Evolutionary conservation across 2,329 filamentous ascomycete genomes (phyloP), one percentile per base, ranked within the genome.

Genomic region (Hypomyces perniciosus): DNA sequence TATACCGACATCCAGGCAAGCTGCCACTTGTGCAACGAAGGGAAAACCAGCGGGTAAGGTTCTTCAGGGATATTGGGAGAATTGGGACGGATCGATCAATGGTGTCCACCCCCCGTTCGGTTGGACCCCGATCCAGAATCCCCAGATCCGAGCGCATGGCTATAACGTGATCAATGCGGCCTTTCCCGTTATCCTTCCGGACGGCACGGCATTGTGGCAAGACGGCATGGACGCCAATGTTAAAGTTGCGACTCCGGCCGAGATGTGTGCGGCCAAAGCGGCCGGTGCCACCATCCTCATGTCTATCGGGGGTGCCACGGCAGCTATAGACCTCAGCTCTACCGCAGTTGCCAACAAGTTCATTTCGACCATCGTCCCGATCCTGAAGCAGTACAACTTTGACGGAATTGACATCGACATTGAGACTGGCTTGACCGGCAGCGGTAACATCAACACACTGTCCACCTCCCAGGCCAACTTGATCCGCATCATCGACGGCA

Each of bases 321-420:
- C 65, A 1, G 61, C 57, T 43, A 61, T 68, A 31, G 64, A 68
- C 46, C 63, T 68, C 20, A 64, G 59, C 50, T 64, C 61, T 1
- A 59, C 56, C 26, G 52, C 53, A 6, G 66, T 67, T 6, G 65
- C 66, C 12, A 65, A 68, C 56, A 65, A 59, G 48, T 68, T 68
- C 52, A 48, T 68, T 55, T 52, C 61, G 10, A 68, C 65, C 5
- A 61, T 68, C 30, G 66, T 68, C 4, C 65, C 65, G 5, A 68
- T 68, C 46, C 55, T 68, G 42, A 62, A 65, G 54, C 43, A 59
- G 50, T 67, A 65, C 57, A 68, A 68, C 55, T 68, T 68, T 48
- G 66, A 68, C 55, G 66, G 66, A 26, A 63, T 68, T 43, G 66
- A 68, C 50, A 68, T 68, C 39, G 66, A 68, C 41, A 67, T 68